These are phyloP conservation scores for Tolypocladium sp. DNA, from an alignment of 2,329 filamentous ascomycete species.

Conservation along the genomic window DNA sequence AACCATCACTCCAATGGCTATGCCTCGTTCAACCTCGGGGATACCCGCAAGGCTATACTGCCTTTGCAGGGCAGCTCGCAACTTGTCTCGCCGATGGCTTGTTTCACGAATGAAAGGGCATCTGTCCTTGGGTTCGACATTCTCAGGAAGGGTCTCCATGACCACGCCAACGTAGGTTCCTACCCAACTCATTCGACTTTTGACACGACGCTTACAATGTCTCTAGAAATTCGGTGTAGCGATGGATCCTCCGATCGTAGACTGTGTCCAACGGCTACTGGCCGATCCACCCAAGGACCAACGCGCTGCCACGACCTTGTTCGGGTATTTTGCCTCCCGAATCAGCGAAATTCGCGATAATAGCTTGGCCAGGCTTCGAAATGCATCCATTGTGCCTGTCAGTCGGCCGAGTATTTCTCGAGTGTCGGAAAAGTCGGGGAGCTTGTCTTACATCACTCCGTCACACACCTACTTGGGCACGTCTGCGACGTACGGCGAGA, in stretches of 20 bases:
- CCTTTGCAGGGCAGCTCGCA: conserved; percentile 62
- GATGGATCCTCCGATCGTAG: conserved; percentile 67
- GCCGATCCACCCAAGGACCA: conserved; percentile 60
- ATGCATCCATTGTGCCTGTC: conserved; percentile 66
- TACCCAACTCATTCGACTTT: neutral
- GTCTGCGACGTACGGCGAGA: conserved; percentile 64
- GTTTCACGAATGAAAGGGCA: conserved; percentile 73
- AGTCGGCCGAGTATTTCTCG: conserved; percentile 18
- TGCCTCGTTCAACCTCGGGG: conserved; percentile 48
- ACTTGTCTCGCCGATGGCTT: conserved; percentile 64
- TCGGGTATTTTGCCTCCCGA: conserved; percentile 75
- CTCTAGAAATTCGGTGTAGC: conserved; percentile 70
- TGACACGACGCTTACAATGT: conserved; percentile 2
- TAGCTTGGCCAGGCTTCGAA: conserved; percentile 50
- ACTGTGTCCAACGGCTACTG: conserved; percentile 67
- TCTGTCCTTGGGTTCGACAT: conserved; percentile 74
- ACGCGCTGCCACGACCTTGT: conserved; percentile 60
- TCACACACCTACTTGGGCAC: conserved; percentile 72
- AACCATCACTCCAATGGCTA: conserved; percentile 77
- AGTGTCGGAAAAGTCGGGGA: conserved; percentile 30
- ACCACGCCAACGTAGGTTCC: conserved; percentile 57
- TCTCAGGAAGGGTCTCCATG: conserved; percentile 64
- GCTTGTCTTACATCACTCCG: conserved; percentile 45
- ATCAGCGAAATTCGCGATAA: conserved; percentile 61
- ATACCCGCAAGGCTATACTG: conserved; percentile 51